Base-by-base conservation (phyloP, 148 eudicot genomes). In the Tetragonia tetragonoides region DNA sequence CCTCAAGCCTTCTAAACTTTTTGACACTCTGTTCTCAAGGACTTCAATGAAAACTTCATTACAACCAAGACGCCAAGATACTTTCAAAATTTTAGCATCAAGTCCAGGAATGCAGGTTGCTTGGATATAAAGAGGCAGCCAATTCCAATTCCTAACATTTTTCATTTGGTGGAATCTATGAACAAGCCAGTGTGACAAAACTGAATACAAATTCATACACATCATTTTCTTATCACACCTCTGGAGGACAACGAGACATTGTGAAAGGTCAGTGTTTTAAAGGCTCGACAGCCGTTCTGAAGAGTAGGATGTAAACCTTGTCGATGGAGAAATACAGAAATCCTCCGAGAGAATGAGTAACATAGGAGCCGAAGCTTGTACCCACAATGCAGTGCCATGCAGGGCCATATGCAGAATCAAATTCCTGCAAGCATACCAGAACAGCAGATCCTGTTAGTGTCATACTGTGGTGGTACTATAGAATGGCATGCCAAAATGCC, bases 301-400 rank as follows among this genome's bases (percentile, higher is more conserved):
- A 89, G 77, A 89, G 92, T 38, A 89, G 90, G 81, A 89, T 68
- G 62, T 89, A 84, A 63, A 89, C 83, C 81, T 89, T 89, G 82
- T 89, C 92, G n/a, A 89, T 85, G 0, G 90, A 87, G 81, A 89
- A 89, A 77, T 87, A 87, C 87, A 89, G 75, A 85, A 89, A 89
- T 60, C 93, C 89, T 81, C 93, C 93, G 1, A 83, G 17, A 28
- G 90, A 89, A 85, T 89, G 93, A 24, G 93, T 89, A 11, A 89
- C 93, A 63, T 86, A 89, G 4, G 93, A 89, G 46, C 93, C 93
- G 34, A 87, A 89, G 77, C 90, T 87, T 37, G 90, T 89, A 70
- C 93, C 93, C 7, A 87, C 93, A 3, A 89, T 89, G 76, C 93
- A 89, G 68, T 89, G 93, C 93, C 93, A 89, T 23, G 90, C 93